These are phyloP conservation scores for Malania oleifera DNA, from an alignment of 164 flowering plant genomes.

Conservation along the genomic window DNA sequence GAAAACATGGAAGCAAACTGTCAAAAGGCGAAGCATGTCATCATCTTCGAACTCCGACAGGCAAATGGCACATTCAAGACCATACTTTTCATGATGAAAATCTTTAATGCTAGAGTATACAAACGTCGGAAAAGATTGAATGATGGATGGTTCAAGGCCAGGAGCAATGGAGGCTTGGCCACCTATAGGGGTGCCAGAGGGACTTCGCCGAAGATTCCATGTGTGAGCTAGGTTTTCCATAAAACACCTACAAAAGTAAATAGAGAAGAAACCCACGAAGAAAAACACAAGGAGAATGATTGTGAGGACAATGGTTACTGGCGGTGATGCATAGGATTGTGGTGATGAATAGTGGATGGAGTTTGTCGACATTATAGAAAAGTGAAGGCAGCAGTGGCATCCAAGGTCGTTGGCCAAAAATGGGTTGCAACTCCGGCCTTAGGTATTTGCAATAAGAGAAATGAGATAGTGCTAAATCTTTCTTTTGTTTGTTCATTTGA, in stretches of 20 bases:
- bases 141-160: constrained; percentile 59
- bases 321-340: constrained; percentile 18
- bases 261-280: constrained; percentile 53
- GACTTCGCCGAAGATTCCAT: constrained; percentile 21
- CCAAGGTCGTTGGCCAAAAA: constrained; percentile 30
- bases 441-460: constrained; percentile 8
- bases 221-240: constrained; percentile 18
- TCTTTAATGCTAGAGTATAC: constrained; percentile 46
- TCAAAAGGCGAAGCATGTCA: constrained; percentile 44
- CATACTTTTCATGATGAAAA: constrained; percentile 31
- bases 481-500: too few species aligned
- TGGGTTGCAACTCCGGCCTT: constrained; percentile 22
- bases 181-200: constrained; percentile 18
- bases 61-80: constrained; percentile 79
- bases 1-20: constrained; percentile 66
- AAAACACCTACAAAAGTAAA: constrained; percentile 59
- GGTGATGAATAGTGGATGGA: background rate
- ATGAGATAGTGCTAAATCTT: too few species aligned
- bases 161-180: background rate
- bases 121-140: constrained; percentile 54
- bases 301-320: constrained; percentile 40
- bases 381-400: background rate
- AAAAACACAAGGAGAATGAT: constrained; percentile 46
- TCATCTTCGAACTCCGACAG: constrained; percentile 53
- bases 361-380: constrained; percentile 22